Conservation (phyloP, 129 eudicot species). For the Tagetes patula region DNA sequence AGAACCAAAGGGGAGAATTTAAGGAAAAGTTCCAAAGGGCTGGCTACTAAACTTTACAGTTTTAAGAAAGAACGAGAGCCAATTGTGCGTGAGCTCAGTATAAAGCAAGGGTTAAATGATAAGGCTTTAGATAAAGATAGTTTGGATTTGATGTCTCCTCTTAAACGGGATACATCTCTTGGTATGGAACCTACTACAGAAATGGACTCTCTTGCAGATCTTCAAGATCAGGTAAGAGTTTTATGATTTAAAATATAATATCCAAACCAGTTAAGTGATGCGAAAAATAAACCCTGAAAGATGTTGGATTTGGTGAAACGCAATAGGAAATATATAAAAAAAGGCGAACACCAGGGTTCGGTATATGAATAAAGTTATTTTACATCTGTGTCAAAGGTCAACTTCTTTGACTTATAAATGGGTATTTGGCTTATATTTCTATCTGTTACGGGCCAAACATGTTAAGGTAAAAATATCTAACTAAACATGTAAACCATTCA, state of each 20-base stretch:
- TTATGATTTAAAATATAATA: background rate
- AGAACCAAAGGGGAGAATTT: slow-evolving; percentile 54
- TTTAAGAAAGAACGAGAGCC: slow-evolving; percentile 71
- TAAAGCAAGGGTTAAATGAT: slow-evolving; percentile 37
- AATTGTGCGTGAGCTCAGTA: slow-evolving; percentile 42
- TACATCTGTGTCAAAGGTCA: background rate
- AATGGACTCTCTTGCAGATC: slow-evolving; percentile 66
- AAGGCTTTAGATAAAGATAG: slow-evolving; percentile 24
- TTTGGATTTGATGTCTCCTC: slow-evolving; percentile 32
- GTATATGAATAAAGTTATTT: slow-evolving; percentile 3
- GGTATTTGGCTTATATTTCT: background rate
- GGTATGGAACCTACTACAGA: slow-evolving; percentile 46
- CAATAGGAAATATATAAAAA: background rate
- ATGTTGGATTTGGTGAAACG: background rate
- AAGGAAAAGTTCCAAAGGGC: slow-evolving; percentile 65
- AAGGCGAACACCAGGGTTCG: background rate
- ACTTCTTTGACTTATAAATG: slow-evolving; percentile 10
- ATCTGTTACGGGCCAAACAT: background rate
- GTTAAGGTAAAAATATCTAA: background rate
- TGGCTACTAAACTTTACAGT: slow-evolving; percentile 86
- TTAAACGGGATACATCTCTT: slow-evolving; percentile 52
- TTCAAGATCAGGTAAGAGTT: slow-evolving; percentile 74
- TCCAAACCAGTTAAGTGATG: background rate
- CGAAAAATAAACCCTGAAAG: background rate
- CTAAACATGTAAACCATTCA: background rate